Evolutionary conservation across 2,329 filamentous ascomycete species (phyloP), one percentile per base, ranked within the genome.

Genomic region (Penicillium sp.): DNA sequence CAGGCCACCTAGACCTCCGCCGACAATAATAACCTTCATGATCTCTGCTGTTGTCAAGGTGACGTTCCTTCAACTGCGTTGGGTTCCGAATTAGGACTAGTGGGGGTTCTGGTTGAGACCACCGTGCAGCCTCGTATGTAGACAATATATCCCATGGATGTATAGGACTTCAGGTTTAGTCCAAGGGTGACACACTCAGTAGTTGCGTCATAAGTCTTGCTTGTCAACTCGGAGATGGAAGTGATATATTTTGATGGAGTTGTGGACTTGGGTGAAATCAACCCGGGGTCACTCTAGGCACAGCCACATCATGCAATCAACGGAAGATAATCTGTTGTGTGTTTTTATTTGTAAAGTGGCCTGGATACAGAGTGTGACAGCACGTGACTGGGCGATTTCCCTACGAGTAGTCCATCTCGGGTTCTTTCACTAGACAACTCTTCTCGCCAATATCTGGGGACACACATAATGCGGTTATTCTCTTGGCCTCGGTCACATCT

Each of bases 1-100:
- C 2, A 66, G 59, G 1, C 64, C 64, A 4, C 63, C 64, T n/a
- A 66, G 50, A 2, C 64, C 64, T 1, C 58, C 61, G 4, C 64
- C 64, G 18, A 65, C 48, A 32, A 66, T 60, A 0, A 73, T 94
- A 51, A 92, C 90, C 1, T 96, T 95, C 71, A 92, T 51, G 29
- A 29, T 45, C 5, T 18, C 8, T 9, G 43, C 34, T 34, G 43
- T n/a, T 46, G 44, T 34, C 44, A 46, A 34, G n/a, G 44, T 46
- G 44, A 34, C 34, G 44, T 46, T 34, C 44, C 18, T 8, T 2
- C 29, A 18, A 16, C 18, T 45, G 43, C 8, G 43, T 34, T n/a
- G 5, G n/a, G 29, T 45, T 44, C 44, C 44, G 1, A n/a, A 46
- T 46, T 34, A 22, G 44, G 29, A 46, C 29, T 46, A 46, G 44